Conservation (phyloP, 306 rosid genomes). For the Vachellia pachyceras region DNA sequence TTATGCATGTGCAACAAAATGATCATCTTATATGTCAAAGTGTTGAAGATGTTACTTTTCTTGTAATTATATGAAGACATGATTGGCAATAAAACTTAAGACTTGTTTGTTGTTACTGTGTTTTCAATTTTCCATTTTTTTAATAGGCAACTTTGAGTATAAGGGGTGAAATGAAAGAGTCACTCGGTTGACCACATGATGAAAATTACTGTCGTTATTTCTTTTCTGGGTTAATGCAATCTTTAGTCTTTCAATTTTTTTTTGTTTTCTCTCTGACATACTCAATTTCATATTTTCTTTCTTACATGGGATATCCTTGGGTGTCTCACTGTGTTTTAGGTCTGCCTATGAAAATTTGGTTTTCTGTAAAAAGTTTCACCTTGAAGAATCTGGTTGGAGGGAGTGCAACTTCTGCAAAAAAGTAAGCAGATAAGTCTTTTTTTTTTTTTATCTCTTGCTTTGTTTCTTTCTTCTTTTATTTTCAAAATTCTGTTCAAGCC, state of each 20-base stretch:
- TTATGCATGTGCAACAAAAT: constrained; percentile 37
- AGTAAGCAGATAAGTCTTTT: constrained; percentile 58
- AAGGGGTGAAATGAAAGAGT: not conserved
- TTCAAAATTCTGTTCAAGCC: not conserved
- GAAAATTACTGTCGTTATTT: constrained; percentile 6
- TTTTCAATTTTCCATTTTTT: constrained; percentile 26
- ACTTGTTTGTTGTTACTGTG: constrained; percentile 1
- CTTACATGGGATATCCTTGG: constrained; percentile 31
- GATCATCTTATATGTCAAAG: not conserved
- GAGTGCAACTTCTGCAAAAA: constrained; percentile 87
- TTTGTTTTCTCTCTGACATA: constrained; percentile 23
- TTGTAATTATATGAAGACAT: not conserved
- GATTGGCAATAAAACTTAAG: not conserved
- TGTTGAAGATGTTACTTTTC: not conserved
- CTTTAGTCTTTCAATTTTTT: no score
- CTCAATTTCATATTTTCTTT: constrained; percentile 17
- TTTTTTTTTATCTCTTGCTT: not conserved
- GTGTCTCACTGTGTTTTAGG: constrained; percentile 50
- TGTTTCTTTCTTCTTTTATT: not conserved
- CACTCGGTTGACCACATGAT: not conserved
- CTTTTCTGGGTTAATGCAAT: not conserved
- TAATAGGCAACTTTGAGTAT: constrained; percentile 6
- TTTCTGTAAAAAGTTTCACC: constrained; percentile 76
- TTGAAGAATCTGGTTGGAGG: constrained; percentile 87
- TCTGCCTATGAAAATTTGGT: constrained; percentile 57